Evolutionary conservation across 768 basidiomycete species (phyloP).

Genomic region (Albatrellus ellisii): DNA sequence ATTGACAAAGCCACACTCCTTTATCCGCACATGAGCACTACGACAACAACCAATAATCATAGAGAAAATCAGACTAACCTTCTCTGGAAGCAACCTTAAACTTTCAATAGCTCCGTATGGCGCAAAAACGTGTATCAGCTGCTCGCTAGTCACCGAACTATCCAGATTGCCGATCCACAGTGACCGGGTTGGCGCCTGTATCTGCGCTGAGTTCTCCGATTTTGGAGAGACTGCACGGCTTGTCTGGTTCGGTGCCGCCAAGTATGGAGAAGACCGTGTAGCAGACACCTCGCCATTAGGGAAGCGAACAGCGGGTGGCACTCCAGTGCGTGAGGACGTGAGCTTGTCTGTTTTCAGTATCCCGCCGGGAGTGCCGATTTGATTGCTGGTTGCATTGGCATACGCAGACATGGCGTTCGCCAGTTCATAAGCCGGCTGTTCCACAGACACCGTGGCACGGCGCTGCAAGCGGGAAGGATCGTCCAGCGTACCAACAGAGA

Average conservation of each 20-base stretch:
- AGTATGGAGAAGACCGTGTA: conserved; percentile 45
- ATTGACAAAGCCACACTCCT: conserved; percentile 99
- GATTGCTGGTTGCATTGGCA: conserved; percentile 25
- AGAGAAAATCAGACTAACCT: conserved; percentile 45
- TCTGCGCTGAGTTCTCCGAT: conserved; percentile 60
- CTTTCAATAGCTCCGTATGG: conserved; percentile 97
- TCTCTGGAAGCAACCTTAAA: conserved; percentile 88
- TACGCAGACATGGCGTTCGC: conserved; percentile 41
- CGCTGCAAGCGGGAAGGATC: conserved; percentile 60
- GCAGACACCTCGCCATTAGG: conserved; percentile 12
- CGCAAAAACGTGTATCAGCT: conserved; percentile 90
- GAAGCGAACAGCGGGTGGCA: conserved; percentile 13
- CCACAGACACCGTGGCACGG: conserved; percentile 33
- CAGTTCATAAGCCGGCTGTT: conserved; percentile 31
- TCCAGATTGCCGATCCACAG: conserved; percentile 99
- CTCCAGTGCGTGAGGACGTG: conserved; percentile 2
- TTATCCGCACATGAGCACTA: conserved; percentile 4
- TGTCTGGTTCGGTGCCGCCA: conserved; percentile 50
- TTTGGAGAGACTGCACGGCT: conserved; percentile 79
- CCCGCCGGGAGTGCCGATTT: conserved; percentile 11
- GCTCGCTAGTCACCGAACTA: conserved; percentile 85
- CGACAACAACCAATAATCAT: no score
- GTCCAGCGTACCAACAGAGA: conserved; percentile 80
- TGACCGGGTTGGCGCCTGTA: conserved; percentile 89
- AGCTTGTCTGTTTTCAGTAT: conserved; percentile 24